Conservation (phyloP, 495 filamentous ascomycete species). For the Bathelium albidoporum region DNA sequence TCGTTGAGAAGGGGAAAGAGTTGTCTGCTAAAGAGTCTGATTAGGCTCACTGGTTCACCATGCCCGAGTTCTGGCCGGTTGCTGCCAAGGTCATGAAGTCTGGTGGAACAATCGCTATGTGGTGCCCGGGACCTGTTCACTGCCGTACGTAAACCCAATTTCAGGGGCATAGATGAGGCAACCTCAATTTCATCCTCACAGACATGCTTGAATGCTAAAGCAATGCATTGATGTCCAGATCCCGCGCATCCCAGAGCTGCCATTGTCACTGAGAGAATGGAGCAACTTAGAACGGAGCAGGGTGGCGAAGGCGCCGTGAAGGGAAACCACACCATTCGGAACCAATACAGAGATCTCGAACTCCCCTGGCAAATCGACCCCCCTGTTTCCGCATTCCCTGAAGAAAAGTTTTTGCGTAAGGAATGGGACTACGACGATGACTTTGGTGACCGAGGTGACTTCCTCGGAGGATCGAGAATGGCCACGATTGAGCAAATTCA, state of each 20-base stretch:
- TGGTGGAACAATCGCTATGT: constrained; percentile 48
- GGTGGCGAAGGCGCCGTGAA: constrained; percentile 29
- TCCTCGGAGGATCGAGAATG: constrained; percentile 16
- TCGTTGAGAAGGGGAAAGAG: too few species aligned
- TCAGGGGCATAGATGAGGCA: neutral
- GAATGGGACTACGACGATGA: constrained; percentile 34
- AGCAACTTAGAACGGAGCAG: constrained; percentile 25
- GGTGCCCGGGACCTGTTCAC: constrained; percentile 28
- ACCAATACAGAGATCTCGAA: constrained; percentile 35
- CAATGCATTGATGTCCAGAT: neutral
- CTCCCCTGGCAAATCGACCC: constrained; percentile 41
- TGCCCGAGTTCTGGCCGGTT: constrained; percentile 49
- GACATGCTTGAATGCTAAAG: neutral
- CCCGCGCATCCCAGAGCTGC: neutral
- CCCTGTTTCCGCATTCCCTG: constrained; percentile 33
- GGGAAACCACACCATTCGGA: constrained; percentile 31
- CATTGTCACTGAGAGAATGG: constrained; percentile 25
- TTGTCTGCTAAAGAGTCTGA: too few species aligned
- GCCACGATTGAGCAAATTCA: constrained; percentile 29
- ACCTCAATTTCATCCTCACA: neutral
- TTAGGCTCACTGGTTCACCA: constrained; percentile 54
- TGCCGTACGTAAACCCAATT: constrained; percentile 27
- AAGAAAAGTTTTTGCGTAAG: constrained; percentile 31
- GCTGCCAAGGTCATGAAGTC: constrained; percentile 47
- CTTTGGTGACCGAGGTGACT: constrained; percentile 20